Percentiles rank a stretch among this genome's conserved stretches.
Conservation (phyloP, 1,284 basidiomycete genomes). For the Coniferiporia weirii region DNA sequence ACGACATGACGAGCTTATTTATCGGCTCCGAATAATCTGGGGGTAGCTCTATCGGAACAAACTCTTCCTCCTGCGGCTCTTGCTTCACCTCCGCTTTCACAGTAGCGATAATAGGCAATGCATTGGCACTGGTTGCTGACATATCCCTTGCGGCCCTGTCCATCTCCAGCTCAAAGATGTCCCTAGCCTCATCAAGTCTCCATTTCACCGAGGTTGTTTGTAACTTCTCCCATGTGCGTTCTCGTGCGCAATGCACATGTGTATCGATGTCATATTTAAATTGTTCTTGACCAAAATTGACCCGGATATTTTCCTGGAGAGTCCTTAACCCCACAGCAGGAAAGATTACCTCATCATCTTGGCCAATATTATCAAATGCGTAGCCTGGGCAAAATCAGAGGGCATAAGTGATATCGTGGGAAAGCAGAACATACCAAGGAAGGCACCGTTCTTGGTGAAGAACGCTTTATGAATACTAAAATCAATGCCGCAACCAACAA, state of each 20-base stretch:
- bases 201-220: constrained; percentile 44
- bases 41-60: constrained; percentile 18
- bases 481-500: constrained; percentile 87
- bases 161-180: constrained; percentile 21
- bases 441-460: constrained; percentile 83
- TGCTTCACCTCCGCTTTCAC: constrained; percentile 20
- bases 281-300: constrained; percentile 81
- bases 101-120: constrained; percentile 1
- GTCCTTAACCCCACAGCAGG: constrained; percentile 87
- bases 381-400: constrained; percentile 38
- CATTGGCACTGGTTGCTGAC: constrained; percentile 16
- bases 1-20: constrained; percentile 70
- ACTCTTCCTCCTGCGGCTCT: constrained; percentile 21
- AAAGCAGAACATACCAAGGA: constrained; percentile 53
- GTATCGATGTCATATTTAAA: constrained; percentile 88
- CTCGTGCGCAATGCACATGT: constrained; percentile 64
- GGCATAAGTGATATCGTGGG: not conserved
- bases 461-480: constrained; percentile 76
- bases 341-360: constrained; percentile 52
- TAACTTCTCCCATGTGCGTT: constrained; percentile 59
- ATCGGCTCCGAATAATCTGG: constrained; percentile 35
- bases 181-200: constrained; percentile 13
- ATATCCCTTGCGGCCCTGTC: constrained; percentile 26
- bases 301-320: constrained; percentile 62
- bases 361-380: constrained; percentile 71